Evolutionary conservation across 2,329 filamentous ascomycete genomes (phyloP), one percentile per base, ranked within the genome.

Genomic region (Colletotrichum coccodes): DNA sequence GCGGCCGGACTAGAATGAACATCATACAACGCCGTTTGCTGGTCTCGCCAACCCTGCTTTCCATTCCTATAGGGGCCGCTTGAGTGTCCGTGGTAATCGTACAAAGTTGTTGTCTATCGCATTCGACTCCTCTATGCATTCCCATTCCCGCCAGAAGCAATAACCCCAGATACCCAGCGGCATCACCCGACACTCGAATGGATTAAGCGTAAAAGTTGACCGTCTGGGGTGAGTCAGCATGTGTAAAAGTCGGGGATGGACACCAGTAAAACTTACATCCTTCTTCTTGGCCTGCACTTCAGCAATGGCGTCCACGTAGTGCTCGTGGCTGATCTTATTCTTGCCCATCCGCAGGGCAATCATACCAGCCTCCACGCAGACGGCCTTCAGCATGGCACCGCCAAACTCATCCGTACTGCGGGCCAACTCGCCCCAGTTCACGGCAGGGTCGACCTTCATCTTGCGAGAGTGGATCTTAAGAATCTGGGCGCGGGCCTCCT

Each of bases 311-410:
- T 99, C 96, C 58, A 99, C 96, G 78, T 98, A 99, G 82, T 99
- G 94, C 85, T 99, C 96, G 80, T 99, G 96, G 69, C 92, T 93
- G 78, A 99, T 96, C 88, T 98, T 98, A 83, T 92, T 94, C 87
- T 97, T 95, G 70, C 96, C 96, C 80, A 92, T 94, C 74, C 96
- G 90, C 77, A 99, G 85, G 32, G 96, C 96, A 83, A 99, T 99
- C 96, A 99, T 99, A 79, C 96, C 96, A 59, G 96, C 96, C 85
- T 99, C 96, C 30, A 99, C 96, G 80, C 96, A 99, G 26, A 99
- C 96, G 49, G 96, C 96, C 88, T 99, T 99, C 75, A 99, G 85
- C 90, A 97, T 95, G 70, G 96, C 96, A 79, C 96, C 96, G 68
- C 96, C 96, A 79, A 99, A 99, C 83, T 99, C 96, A 79, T 99